These are phyloP conservation scores for Xylaria arbuscula DNA, from an alignment of 2,329 filamentous ascomycete species.

Conservation along the genomic window DNA sequence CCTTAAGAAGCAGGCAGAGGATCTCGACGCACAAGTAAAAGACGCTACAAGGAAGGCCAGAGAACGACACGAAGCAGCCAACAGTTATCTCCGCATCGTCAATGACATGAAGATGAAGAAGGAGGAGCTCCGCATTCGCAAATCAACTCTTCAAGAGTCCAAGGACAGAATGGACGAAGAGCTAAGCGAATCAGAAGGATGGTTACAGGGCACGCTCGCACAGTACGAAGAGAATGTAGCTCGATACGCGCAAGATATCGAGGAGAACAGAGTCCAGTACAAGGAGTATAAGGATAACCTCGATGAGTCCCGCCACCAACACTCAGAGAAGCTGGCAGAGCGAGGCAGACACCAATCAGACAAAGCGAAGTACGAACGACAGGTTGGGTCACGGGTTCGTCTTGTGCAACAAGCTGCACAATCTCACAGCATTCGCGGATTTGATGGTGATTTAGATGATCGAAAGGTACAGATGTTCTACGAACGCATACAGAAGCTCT, in stretches of 20 bases:
- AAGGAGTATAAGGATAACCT: slow-evolving; percentile 68
- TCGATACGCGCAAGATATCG: slow-evolving; percentile 71
- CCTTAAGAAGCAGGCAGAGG: slow-evolving; percentile 67
- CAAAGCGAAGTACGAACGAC: slow-evolving; percentile 85
- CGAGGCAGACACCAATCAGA: slow-evolving; percentile 85
- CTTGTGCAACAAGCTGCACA: slow-evolving; percentile 83
- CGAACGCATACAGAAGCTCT: slow-evolving; percentile 77
- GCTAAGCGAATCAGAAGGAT: slow-evolving; percentile 80
- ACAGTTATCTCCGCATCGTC: slow-evolving; percentile 78
- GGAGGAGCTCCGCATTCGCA: slow-evolving; percentile 76
- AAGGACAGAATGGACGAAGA: slow-evolving; percentile 75
- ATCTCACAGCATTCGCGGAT: slow-evolving; percentile 83
- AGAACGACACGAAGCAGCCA: slow-evolving; percentile 77
- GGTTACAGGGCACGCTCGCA: slow-evolving; percentile 75
- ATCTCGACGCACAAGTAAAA: slow-evolving; percentile 69
- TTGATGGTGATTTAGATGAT: slow-evolving; percentile 81
- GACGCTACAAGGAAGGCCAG: slow-evolving; percentile 67
- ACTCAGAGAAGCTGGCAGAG: slow-evolving; percentile 68
- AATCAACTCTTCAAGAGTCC: slow-evolving; percentile 77
- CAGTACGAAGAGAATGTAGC: slow-evolving; percentile 82
- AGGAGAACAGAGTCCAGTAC: slow-evolving; percentile 72
- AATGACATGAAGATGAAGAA: slow-evolving; percentile 80
- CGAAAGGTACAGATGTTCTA: slow-evolving; percentile 80
- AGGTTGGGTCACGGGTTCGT: slow-evolving; percentile 75
- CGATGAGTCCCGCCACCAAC: slow-evolving; percentile 56